Conservation (phyloP, 768 basidiomycete genomes). For the Astraeus odoratus region DNA sequence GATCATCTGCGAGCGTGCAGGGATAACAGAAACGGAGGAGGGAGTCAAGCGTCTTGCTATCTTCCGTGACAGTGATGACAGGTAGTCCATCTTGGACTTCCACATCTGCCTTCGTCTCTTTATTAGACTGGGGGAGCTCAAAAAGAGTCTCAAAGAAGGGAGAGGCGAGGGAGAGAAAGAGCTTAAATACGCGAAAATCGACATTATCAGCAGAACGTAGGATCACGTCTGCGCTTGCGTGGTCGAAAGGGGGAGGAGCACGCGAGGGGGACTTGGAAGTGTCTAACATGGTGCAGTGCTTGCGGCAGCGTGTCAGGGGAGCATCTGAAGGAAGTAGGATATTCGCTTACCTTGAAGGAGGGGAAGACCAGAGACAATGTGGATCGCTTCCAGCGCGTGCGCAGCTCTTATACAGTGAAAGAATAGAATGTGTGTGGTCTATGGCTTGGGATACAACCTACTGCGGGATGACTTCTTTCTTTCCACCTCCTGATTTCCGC, state of each 20-base stretch:
- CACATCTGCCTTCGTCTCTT: constrained; percentile 1
- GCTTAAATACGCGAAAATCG: constrained; percentile 27
- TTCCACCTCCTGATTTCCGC: too few relatives aligned
- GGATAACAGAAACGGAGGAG: constrained; percentile 25
- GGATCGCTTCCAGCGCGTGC: too few relatives aligned
- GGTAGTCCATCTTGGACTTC: constrained; percentile 13
- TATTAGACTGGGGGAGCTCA: constrained; percentile 18
- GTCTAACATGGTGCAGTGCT: too few relatives aligned
- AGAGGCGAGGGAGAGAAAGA: constrained; percentile 30
- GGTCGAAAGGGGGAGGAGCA: constrained; percentile 17
- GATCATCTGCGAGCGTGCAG: constrained; percentile 13
- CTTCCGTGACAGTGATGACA: constrained; percentile 16
- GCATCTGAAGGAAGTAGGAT: too few relatives aligned
- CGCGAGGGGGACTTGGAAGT: neutral
- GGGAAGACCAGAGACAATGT: too few relatives aligned
- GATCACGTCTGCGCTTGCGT: constrained; percentile 17
- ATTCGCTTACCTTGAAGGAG: too few relatives aligned
- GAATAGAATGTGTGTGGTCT: too few relatives aligned
- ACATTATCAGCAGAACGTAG: constrained; percentile 22
- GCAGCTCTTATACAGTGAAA: too few relatives aligned
- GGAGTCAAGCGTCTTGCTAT: constrained; percentile 16
- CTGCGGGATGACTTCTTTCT: too few relatives aligned
- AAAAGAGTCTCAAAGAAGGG: constrained; percentile 29
- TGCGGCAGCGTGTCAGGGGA: too few relatives aligned
- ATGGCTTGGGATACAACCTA: too few relatives aligned